Conservation (phyloP, 2,329 filamentous ascomycete species). For the Coleophoma crateriformis region DNA sequence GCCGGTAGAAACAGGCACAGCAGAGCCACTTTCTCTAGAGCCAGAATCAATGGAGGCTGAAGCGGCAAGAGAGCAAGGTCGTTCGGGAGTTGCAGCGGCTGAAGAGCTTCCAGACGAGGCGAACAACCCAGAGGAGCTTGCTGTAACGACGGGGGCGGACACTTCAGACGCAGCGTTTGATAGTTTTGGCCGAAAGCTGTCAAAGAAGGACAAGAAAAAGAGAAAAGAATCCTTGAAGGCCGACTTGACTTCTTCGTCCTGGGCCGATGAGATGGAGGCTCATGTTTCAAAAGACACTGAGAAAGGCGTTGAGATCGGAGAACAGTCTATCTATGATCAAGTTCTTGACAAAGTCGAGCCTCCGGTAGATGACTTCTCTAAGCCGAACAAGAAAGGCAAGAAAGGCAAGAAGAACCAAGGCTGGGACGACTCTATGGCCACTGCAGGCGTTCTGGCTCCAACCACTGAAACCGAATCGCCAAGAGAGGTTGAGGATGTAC, state of each 20-base stretch:
- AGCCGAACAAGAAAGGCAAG: conserved; percentile 30
- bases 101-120: background rate
- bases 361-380: conserved; percentile 15
- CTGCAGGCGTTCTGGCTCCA: conserved; percentile 5
- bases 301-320: too few species aligned
- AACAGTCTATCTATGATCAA: conserved; percentile 17
- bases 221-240: background rate
- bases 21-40: background rate
- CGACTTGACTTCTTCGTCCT: conserved; percentile 15
- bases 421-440: conserved; percentile 2
- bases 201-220: conserved; percentile 1
- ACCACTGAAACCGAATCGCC: conserved; percentile 2
- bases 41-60: background rate
- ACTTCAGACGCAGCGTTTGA: background rate
- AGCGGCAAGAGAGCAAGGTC: too few species aligned
- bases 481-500: conserved; percentile 1
- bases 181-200: background rate
- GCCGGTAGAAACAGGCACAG: background rate
- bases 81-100: too few species aligned
- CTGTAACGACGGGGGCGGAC: background rate
- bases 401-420: conserved; percentile 16
- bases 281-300: too few species aligned
- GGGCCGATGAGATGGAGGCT: conserved; percentile 22
- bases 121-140: background rate
- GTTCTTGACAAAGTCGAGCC: conserved; percentile 18